A percentile compares a stretch with the other conserved stretches of the same genome.
Conservation (phyloP, 495 filamentous ascomycete genomes). For the Lasiosphaeris hirsuta region DNA sequence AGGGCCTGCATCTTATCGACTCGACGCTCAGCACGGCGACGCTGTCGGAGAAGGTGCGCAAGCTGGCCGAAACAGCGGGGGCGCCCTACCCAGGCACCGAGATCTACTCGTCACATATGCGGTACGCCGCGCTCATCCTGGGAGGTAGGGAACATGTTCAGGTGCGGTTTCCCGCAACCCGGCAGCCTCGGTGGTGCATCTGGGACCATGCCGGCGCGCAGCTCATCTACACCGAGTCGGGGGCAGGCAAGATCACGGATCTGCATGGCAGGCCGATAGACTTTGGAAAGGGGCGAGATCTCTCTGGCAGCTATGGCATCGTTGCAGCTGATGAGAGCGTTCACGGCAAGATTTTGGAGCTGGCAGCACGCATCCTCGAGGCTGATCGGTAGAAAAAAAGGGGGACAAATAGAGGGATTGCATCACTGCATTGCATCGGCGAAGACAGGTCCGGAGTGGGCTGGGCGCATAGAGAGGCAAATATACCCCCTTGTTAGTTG, state of each 20-base stretch:
- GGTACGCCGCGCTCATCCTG: constrained; percentile 54
- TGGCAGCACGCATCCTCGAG: constrained; percentile 16
- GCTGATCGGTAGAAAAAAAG: not conserved
- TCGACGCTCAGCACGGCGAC: constrained; percentile 37
- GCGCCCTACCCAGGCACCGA: constrained; percentile 48
- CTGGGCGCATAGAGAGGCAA: not conserved
- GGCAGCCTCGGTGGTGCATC: constrained; percentile 31
- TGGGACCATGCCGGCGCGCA: constrained; percentile 63
- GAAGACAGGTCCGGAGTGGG: not conserved
- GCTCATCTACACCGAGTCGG: constrained; percentile 56
- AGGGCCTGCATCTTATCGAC: constrained; percentile 49
- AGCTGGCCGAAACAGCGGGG: constrained; percentile 40
- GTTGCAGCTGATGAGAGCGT: constrained; percentile 27
- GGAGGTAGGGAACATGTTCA: constrained; percentile 32
- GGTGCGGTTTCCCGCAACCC: constrained; percentile 20
- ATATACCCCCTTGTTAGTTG: not conserved
- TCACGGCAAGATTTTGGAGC: constrained; percentile 18
- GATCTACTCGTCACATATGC: constrained; percentile 57
- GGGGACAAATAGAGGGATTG: not conserved
- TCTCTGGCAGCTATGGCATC: constrained; percentile 26
- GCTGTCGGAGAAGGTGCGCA: constrained; percentile 38
- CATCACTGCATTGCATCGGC: not conserved
- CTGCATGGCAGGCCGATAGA: constrained; percentile 43
- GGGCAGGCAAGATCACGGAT: constrained; percentile 51
- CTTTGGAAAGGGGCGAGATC: constrained; percentile 35